Base-by-base conservation (phyloP, 2,329 filamentous ascomycete species). In the Neoascochyta sp. region DNA sequence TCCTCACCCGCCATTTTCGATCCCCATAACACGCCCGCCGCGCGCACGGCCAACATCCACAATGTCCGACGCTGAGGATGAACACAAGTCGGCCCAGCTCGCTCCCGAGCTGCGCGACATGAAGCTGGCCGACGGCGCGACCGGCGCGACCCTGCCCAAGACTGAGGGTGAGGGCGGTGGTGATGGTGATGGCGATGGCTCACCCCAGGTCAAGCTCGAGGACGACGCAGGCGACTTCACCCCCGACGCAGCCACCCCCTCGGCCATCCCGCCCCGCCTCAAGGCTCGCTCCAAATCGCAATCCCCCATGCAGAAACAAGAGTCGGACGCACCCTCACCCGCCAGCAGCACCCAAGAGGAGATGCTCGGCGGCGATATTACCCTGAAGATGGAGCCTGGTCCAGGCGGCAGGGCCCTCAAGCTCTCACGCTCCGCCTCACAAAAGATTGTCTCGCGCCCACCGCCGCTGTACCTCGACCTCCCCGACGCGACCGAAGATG, bases 401-500 rank as follows among this genome's bases (percentile, higher is more conserved):
- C 74, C 76, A 15, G 49, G 49, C 18, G 49, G 49, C 33, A 78
- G 83, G 52, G 74, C 78, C 22, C 76, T 82, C 24, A 92, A 86
- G 64, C 68, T 84, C 35, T 74, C 81, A 45, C 82, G 87, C 50
- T 86, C 83, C 55, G 68, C 78, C 20, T 83, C 84, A 12, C 79
- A 85, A 47, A 94, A 86, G 62, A 63, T 80, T 27, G 64, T 76
- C 36, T 65, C 74, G 40, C 76, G 78, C 34, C 73, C 80, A 34
- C 73, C 80, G 29, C 71, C 70, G 31, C 69, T 95, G 8, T 95
- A 84, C 61, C 64, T 73, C 51, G 74, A 94, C 62, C 69, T 90
- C 16, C 81, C 85, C 21, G 83, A 95, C 63, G 80, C 79, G 45
- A 94, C 87, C 3, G 66, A 71, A 19, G 85, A 92, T 49, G 85